Conservation (phyloP, 371 early-diverging fungal species). For the Lichtheimia corymbifera region DNA sequence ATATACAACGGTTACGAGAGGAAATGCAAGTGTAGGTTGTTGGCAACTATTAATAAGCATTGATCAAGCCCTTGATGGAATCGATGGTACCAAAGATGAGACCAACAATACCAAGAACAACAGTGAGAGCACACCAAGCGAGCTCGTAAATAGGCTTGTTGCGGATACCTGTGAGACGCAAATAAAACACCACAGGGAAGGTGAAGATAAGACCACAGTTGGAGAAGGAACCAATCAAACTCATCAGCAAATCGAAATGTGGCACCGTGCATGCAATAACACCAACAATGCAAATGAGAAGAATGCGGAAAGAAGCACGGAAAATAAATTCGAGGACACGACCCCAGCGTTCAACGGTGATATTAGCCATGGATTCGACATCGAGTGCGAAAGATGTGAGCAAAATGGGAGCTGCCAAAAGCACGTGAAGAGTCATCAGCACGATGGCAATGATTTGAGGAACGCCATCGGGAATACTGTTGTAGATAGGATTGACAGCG, state of each 20-base stretch:
- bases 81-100: conserved; percentile 76
- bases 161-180: conserved; percentile 69
- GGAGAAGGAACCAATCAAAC: conserved; percentile 78
- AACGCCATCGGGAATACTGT: conserved; percentile 67
- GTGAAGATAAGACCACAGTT: conserved; percentile 81
- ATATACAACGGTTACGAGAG: too few species aligned
- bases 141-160: conserved; percentile 58
- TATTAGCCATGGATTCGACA: conserved; percentile 60
- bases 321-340: conserved; percentile 54
- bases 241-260: conserved; percentile 80
- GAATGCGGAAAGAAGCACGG: conserved; percentile 59
- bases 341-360: conserved; percentile 46
- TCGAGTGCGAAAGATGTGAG: conserved; percentile 79
- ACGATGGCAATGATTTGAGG: conserved; percentile 65
- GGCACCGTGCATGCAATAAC: conserved; percentile 73
- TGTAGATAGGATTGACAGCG: conserved; percentile 74
- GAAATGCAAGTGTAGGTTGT: too few species aligned
- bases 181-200: conserved; percentile 78
- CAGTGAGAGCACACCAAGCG: conserved; percentile 53
- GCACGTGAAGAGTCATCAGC: conserved; percentile 79
- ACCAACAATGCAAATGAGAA: conserved; percentile 50
- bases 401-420: conserved; percentile 79
- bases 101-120: conserved; percentile 68
- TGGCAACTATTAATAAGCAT: conserved; percentile 21
- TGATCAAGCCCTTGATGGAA: conserved; percentile 59